A percentile compares a stretch with the other conserved stretches of the same genome.
Evolutionary conservation across 2,329 filamentous ascomycete genomes (phyloP).

Genomic region (Verticillium alfalfae): DNA sequence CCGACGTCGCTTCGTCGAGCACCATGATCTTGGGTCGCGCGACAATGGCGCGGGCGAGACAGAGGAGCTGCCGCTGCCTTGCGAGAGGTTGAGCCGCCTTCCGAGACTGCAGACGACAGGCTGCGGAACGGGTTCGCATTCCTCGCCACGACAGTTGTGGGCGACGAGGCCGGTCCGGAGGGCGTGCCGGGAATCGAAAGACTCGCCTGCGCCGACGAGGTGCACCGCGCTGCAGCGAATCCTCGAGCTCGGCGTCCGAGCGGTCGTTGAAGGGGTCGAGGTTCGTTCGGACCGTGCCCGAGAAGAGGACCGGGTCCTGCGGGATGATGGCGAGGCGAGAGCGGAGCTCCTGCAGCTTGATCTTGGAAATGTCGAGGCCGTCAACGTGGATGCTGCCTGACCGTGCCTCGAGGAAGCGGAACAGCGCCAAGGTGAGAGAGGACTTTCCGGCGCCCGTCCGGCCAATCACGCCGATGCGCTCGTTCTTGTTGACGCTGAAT

Average conservation of each 20-base stretch:
- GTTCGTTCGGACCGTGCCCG: constrained; percentile 70
- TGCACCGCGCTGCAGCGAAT: constrained; percentile 68
- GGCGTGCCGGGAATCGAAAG: constrained; percentile 33
- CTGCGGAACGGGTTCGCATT: constrained; percentile 63
- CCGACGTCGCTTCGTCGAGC: constrained; percentile 73
- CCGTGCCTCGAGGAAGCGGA: constrained; percentile 68
- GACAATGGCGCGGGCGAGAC: constrained; percentile 68
- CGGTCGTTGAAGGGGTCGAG: constrained; percentile 72
- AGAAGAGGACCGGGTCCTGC: constrained; percentile 75
- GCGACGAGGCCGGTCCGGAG: constrained; percentile 25
- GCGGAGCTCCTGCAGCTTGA: constrained; percentile 64
- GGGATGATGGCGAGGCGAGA: constrained; percentile 77
- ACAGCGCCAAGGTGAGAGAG: constrained; percentile 67
- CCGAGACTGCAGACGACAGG: constrained; percentile 58
- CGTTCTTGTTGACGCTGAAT: constrained; percentile 60
- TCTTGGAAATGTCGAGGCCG: constrained; percentile 67
- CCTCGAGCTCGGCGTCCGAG: constrained; percentile 61
- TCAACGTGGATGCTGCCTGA: constrained; percentile 66
- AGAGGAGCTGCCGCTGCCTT: constrained; percentile 72
- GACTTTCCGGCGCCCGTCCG: constrained; percentile 76
- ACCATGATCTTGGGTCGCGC: constrained; percentile 71
- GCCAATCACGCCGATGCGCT: constrained; percentile 71
- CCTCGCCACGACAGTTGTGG: constrained; percentile 24
- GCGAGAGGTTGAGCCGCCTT: constrained; percentile 69
- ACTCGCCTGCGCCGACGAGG: constrained; percentile 38